phyloP scores from a whole-genome alignment of 805 yeast genomes.

The Wickerhamomyces hampshirensis region DNA sequence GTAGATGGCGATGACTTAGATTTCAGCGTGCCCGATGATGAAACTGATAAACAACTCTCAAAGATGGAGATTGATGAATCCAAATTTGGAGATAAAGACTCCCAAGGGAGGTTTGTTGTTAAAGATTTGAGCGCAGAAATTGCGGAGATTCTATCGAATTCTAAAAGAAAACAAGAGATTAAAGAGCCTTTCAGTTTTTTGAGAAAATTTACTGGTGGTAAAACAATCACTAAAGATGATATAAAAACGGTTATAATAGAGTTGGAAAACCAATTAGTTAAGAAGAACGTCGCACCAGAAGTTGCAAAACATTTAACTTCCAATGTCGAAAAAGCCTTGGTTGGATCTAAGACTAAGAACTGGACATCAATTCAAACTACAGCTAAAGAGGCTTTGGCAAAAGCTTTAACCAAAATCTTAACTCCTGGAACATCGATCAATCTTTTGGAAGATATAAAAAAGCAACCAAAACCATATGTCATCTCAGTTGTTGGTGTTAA shows the following conservation, averaged over 20 bases:
- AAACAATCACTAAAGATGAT: conserved; percentile 57
- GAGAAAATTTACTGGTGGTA: conserved; percentile 62
- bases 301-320: conserved; percentile 72
- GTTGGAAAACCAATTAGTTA: conserved; percentile 70
- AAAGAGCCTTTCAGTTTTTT: conserved; percentile 53
- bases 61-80: conserved; percentile 26
- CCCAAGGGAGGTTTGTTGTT: conserved; percentile 59
- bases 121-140: conserved; percentile 56
- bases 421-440: conserved; percentile 93
- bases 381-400: conserved; percentile 59
- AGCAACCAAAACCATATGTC: conserved; percentile 65
- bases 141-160: conserved; percentile 32
- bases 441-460: conserved; percentile 65
- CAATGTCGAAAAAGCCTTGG: conserved; percentile 62
- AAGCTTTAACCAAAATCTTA: conserved; percentile 64
- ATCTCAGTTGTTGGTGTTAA: conserved; percentile 96
- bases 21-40: conserved; percentile 39
- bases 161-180: conserved; percentile 22
- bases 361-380: conserved; percentile 74
- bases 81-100: conserved; percentile 35
- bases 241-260: conserved; percentile 59
- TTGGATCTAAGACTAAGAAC: conserved; percentile 66
- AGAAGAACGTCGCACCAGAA: conserved; percentile 87
- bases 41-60: conserved; percentile 10
- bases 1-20: conserved; percentile 42